Percentiles rank a stretch among this genome's conserved stretches.
phyloP scores from a whole-genome alignment of 1,284 basidiomycete genomes.

The Ceratobasidium sp. region DNA sequence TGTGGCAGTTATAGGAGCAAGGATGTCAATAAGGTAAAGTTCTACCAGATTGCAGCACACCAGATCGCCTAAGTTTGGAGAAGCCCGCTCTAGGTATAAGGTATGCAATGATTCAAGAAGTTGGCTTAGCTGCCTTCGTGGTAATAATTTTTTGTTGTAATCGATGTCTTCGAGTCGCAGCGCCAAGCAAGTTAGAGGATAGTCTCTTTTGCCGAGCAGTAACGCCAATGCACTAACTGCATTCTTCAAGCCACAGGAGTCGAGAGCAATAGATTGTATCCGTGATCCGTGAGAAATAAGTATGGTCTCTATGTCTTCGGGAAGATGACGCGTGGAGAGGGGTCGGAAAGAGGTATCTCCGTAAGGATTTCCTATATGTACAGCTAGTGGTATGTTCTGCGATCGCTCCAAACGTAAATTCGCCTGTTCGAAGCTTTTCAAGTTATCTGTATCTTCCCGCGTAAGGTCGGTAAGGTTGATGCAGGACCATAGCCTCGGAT shows the following conservation, averaged over 20 bases:
- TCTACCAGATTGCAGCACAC: conserved; percentile 8
- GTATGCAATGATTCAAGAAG: neutral
- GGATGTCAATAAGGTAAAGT: neutral
- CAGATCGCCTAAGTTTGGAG: neutral
- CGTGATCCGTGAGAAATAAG: neutral
- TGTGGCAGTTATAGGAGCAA: neutral
- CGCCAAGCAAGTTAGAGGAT: neutral
- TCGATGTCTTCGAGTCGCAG: neutral
- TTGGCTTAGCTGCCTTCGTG: neutral
- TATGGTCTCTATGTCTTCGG: neutral
- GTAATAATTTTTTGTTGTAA: neutral
- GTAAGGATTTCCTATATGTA: neutral
- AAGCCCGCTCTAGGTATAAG: neutral
- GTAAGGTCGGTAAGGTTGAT: neutral
- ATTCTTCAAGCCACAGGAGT: neutral
- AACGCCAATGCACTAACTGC: neutral
- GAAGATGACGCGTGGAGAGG: too few species aligned
- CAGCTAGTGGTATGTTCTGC: neutral
- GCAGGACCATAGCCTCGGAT: conserved; percentile 1
- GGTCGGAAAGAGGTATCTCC: neutral
- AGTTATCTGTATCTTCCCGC: neutral
- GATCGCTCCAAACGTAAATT: neutral
- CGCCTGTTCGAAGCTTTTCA: neutral
- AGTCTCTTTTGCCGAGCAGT: neutral
- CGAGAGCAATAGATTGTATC: neutral